phyloP scores from a whole-genome alignment of 164 flowering plant genomes.

The Paratinospora sagittata region DNA sequence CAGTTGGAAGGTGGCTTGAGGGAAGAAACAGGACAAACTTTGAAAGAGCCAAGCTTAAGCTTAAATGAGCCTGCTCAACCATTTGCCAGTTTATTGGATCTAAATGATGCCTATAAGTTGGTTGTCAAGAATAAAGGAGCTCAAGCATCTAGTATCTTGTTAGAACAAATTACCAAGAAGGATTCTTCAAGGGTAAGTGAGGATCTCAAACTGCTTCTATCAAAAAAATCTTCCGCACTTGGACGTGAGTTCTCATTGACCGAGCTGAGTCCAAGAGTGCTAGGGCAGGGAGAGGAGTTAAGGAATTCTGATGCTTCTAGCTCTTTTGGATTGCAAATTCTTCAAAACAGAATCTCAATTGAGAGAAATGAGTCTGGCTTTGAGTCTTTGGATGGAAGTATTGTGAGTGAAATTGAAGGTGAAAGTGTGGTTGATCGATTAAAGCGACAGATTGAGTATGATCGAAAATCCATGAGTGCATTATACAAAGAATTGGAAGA shows the following conservation, averaged over 20 bases:
- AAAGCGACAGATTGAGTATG: conserved; percentile 69
- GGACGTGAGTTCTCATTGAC: conserved; percentile 45
- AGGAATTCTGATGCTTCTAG: conserved; percentile 39
- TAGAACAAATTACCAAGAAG: conserved; percentile 44
- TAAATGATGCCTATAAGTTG: conserved; percentile 84
- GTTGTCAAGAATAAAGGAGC: conserved; percentile 53
- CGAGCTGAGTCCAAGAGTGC: conserved; percentile 63
- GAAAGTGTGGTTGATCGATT: conserved; percentile 53
- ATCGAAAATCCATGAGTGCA: conserved; percentile 43
- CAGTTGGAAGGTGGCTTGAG: conserved; percentile 18
- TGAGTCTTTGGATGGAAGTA: conserved; percentile 44
- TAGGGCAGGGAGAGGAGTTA: conserved; percentile 38
- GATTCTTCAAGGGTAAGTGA: conserved; percentile 55
- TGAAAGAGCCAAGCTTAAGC: conserved; percentile 23
- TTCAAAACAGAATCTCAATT: conserved; percentile 39
- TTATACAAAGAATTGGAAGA: conserved; percentile 77
- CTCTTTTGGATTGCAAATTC: conserved; percentile 35
- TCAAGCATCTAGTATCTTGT: conserved; percentile 41
- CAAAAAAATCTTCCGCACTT: conserved; percentile 60
- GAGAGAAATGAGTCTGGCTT: conserved; percentile 80
- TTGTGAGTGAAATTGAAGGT: conserved; percentile 44
- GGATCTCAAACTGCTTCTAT: conserved; percentile 60
- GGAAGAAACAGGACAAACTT: conserved; percentile 14
- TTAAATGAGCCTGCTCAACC: conserved; percentile 24
- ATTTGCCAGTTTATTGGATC: conserved; percentile 41